Evolutionary conservation across 805 yeast genomes (phyloP).

Genomic region (Wickerhamiella galacta): DNA sequence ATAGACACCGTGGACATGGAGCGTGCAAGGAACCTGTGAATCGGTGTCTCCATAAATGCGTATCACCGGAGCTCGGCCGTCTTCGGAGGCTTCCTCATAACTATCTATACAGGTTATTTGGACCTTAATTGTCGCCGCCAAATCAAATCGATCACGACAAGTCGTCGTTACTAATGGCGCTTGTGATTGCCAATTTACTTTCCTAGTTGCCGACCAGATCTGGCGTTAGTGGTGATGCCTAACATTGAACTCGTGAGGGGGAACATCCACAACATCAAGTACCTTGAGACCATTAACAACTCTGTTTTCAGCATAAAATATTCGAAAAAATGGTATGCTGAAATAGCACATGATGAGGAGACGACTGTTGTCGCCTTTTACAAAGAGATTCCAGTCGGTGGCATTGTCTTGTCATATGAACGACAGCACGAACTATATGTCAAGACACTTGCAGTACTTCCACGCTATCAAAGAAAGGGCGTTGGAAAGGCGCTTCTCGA

Average conservation of each 20-base stretch:
- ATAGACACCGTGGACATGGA: constrained; percentile 69
- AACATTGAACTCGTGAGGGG: neutral
- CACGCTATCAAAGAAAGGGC: neutral
- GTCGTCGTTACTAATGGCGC: neutral
- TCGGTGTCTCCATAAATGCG: constrained; percentile 59
- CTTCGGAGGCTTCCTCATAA: constrained; percentile 13
- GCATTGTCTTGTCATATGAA: neutral
- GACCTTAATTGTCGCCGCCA: constrained; percentile 13
- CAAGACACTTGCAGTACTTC: constrained; percentile 2
- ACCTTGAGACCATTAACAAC: neutral
- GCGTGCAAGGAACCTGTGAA: constrained; percentile 39
- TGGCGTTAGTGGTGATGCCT: neutral
- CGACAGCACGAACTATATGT: neutral
- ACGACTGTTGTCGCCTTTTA: neutral
- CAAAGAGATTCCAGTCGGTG: constrained; percentile 1
- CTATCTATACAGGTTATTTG: constrained; percentile 20
- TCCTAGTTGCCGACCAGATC: neutral
- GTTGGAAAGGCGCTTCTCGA: constrained; percentile 1
- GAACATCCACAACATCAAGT: neutral
- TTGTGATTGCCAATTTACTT: neutral
- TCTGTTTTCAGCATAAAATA: neutral
- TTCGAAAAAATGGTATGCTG: constrained; percentile 1
- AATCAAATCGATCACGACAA: too few species aligned
- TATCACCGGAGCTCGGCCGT: constrained; percentile 43
- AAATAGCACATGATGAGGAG: constrained; percentile 1